Base-by-base conservation (phyloP, 1,284 basidiomycete species). In the Trametes pubescens region DNA sequence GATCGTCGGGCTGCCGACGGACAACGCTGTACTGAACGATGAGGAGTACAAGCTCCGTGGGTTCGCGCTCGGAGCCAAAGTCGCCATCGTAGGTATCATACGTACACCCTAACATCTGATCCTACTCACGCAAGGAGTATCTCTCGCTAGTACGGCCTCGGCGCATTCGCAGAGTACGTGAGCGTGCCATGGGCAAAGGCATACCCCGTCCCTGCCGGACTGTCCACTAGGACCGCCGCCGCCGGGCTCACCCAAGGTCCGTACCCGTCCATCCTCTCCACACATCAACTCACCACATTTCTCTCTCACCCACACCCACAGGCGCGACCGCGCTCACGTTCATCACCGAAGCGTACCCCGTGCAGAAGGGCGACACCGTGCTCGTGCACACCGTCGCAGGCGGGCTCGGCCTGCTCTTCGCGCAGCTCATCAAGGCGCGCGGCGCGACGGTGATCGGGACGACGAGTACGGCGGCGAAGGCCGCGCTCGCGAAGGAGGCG, bases 371-470 rank as follows among this genome's bases (percentile, higher is more conserved):
- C 5, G 92, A 94, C 67, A 81, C 78, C 22, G 84, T 95, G 61
- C 84, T 95, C 53, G 85, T 98, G 14, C 94, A 98, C 73, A 96
- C 97, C 16, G 88, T 97, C n/a, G 96, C 97, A 0, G 97, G 97
- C 21, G 89, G 88, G 22, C 79, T 90, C 35, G 90, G 90, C 4
- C 79, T 90, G 43, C 70, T 90, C 55, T 84, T 91, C 65, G 80
- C 85, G 11, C 89, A 91, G 72, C 69, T 88, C 32, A 84, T 84
- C 48, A 88, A 86, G 78, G 82, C 79, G 70, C 80, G 87, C 69
- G 97, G 97, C 16, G 96, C 93, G 1, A 91, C 88, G 9, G 95
- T 99, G 26, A 98, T 99, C 71, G 97, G 95, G 1, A 98, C 96
- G 21, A 94, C 93, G 2, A 97, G 95, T 6, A 94, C 91, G 0